Percentiles rank a stretch among this genome's conserved stretches.
These are phyloP conservation scores for Ziziphus jujuba DNA, from an alignment of 306 rosid species.

Conservation along the genomic window DNA sequence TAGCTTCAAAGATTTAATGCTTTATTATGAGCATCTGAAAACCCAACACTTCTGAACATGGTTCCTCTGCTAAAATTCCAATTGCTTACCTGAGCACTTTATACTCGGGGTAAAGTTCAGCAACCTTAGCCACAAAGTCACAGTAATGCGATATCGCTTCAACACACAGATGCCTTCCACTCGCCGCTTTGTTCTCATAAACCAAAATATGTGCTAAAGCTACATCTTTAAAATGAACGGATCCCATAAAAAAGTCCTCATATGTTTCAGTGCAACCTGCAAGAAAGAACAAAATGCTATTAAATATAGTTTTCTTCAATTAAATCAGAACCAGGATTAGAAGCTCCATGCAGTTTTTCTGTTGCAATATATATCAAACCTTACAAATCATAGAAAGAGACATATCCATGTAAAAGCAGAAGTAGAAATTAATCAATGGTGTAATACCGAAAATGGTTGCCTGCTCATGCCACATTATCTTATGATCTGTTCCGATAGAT, in stretches of 20 bases:
- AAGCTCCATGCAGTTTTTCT: not conserved
- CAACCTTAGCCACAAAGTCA: constrained; percentile 77
- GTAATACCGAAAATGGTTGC: too few relatives aligned
- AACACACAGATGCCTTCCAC: constrained; percentile 79
- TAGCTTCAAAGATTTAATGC: not conserved
- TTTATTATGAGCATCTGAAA: not conserved
- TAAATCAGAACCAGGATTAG: not conserved
- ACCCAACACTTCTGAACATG: not conserved
- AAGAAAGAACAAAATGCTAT: constrained; percentile 1
- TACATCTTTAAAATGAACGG: constrained; percentile 86
- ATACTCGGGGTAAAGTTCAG: constrained; percentile 76
- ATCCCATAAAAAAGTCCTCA: constrained; percentile 62
- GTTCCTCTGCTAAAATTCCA: constrained; percentile 39
- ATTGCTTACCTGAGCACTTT: constrained; percentile 59
- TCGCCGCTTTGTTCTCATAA: constrained; percentile 73
- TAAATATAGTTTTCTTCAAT: not conserved
- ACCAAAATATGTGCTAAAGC: constrained; percentile 85
- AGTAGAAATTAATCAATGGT: too few relatives aligned
- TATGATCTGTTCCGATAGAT: constrained; percentile 13
- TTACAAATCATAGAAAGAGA: too few relatives aligned
- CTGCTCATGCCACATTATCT: too few relatives aligned
- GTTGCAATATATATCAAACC: too few relatives aligned
- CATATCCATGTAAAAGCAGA: too few relatives aligned
- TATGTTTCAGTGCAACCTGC: constrained; percentile 77
- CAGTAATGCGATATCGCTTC: constrained; percentile 84